Base-by-base conservation (phyloP, 2,329 filamentous ascomycete genomes). In the Colletotrichum caudatum region DNA sequence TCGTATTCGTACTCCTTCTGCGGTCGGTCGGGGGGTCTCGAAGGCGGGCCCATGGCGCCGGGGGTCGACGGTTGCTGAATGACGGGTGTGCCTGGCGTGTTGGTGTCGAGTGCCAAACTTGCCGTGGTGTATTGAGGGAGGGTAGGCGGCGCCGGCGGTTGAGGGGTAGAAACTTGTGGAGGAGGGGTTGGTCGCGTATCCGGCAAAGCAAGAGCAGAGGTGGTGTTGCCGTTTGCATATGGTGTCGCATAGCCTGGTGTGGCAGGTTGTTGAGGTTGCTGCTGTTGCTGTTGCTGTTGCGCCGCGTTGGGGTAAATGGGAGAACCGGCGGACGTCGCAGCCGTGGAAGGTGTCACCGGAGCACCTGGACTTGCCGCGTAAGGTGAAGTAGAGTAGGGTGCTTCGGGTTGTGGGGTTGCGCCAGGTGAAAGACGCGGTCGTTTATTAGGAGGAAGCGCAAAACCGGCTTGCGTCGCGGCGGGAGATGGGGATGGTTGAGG, bases 401-500 rank as follows among this genome's bases (percentile, higher is more conserved):
- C 92, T 62, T 84, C 86, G 69, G 91, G 91, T 75, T 91, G 90
- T 37, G 92, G 91, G n/a, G 86, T 82, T 44, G 91, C 88, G 69
- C 90, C 91, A 63, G 92, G 91, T 35, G 92, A 93, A 59, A 93
- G 83, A 68, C 90, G 91, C 79, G 88, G 91, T 79, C 93, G 89
- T 83, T 96, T 95, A 71, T 88, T 89, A 20, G 93, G 91, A 60
- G 92, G 92, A 60, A 91, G 88, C 71, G 81, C 78, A 76, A 81
- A 92, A 64, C 81, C 82, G 20, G 86, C 82, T 74, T 88, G 87
- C 41, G 86, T 84, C 29, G 87, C 83, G 61, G 84, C 87, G 56
- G 91, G 90, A 33, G 91, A 91, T 33, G 90, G 87, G 46, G 87
- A 86, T 60, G 86, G 86, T 69, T 89, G 90, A 39, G 88, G 86